Conservation (phyloP, 2,329 filamentous ascomycete species). For the Botryosphaeria dothidea region DNA sequence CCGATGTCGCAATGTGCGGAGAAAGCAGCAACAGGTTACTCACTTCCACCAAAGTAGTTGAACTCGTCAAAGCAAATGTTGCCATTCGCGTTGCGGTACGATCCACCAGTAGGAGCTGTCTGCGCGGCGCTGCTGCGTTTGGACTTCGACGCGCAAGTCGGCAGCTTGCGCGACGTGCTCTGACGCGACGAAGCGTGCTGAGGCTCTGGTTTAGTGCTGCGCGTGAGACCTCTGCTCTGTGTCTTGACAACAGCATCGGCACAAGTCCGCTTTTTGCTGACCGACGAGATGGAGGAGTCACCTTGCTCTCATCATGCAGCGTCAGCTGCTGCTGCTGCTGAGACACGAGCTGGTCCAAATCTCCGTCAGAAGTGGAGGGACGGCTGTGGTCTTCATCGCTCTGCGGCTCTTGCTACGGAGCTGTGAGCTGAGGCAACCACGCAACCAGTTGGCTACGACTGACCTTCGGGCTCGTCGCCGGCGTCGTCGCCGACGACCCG, state of each 20-base stretch:
- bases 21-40: background rate
- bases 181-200: background rate
- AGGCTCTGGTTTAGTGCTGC: background rate
- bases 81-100: slow-evolving; percentile 17
- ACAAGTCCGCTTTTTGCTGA: no score
- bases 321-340: background rate
- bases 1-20: slow-evolving; percentile 6
- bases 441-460: background rate
- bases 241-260: background rate
- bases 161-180: background rate
- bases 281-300: no score
- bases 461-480: slow-evolving; percentile 15
- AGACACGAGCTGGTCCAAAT: background rate
- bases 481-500: background rate
- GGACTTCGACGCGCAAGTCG: background rate
- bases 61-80: slow-evolving; percentile 18
- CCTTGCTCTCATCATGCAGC: background rate
- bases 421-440: slow-evolving; percentile 11
- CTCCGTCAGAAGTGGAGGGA: background rate
- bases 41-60: slow-evolving; percentile 11
- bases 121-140: background rate
- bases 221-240: background rate
- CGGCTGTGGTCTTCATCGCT: background rate
- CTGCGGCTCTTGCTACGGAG: slow-evolving; percentile 5
- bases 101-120: slow-evolving; percentile 4